Evolutionary conservation across 805 yeast genomes (phyloP).

Genomic region (Kluyveromyces aestuarii): DNA sequence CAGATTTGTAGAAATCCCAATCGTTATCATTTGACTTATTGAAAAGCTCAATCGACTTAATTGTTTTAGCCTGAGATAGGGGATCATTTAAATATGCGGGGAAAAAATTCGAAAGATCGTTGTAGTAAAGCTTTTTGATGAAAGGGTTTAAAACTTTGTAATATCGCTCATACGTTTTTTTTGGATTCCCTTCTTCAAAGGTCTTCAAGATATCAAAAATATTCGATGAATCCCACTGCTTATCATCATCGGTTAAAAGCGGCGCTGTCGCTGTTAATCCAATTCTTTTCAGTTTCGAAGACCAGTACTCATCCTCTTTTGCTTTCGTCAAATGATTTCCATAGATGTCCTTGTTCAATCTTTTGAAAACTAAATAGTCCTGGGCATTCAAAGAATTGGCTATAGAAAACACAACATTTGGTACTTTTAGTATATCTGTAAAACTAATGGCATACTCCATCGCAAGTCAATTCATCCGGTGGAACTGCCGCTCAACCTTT

Average conservation of each 20-base stretch:
- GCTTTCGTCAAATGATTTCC: slow-evolving; percentile 10
- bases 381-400: slow-evolving; percentile 14
- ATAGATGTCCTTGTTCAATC: slow-evolving; percentile 14
- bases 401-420: slow-evolving; percentile 15
- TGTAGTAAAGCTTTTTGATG: slow-evolving; percentile 15
- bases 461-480: not conserved
- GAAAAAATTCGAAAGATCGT: slow-evolving; percentile 18
- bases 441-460: slow-evolving; percentile 2
- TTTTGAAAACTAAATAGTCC: slow-evolving; percentile 21
- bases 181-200: slow-evolving; percentile 10
- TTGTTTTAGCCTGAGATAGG: slow-evolving; percentile 16
- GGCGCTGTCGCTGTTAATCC: slow-evolving; percentile 9
- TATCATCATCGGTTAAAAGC: not conserved
- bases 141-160: slow-evolving; percentile 14
- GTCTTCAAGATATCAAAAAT: slow-evolving; percentile 13
- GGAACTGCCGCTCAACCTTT: not conserved
- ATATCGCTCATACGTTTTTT: slow-evolving; percentile 9
- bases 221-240: slow-evolving; percentile 7
- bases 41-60: slow-evolving; percentile 14
- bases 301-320: slow-evolving; percentile 14
- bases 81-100: slow-evolving; percentile 20
- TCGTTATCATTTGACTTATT: slow-evolving; percentile 16
- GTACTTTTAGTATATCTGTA: slow-evolving; percentile 20
- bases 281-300: slow-evolving; percentile 12
- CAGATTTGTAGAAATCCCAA: slow-evolving; percentile 10